A percentile compares a stretch with the other conserved stretches of the same genome.
Conservation (phyloP, 2,329 filamentous ascomycete species). For the Aspergillus pseudoviridinutans region DNA sequence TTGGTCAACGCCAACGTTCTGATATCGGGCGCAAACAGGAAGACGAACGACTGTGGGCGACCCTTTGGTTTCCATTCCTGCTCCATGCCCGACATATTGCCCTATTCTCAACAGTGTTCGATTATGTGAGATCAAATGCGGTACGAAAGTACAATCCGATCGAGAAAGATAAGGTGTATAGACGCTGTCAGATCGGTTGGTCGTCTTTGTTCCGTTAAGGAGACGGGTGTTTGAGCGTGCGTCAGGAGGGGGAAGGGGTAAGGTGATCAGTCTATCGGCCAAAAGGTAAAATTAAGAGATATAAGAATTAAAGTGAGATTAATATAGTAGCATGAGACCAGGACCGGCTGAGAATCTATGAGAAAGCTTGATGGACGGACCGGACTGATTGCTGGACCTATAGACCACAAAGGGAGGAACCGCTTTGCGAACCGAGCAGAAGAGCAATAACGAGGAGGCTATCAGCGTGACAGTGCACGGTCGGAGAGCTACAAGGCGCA, state of each 20-base stretch:
- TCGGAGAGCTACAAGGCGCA: background rate
- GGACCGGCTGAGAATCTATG: conserved; percentile 27
- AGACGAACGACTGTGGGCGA: conserved; percentile 77
- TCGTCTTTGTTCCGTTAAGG: background rate
- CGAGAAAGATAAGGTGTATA: conserved; percentile 1
- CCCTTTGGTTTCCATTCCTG: conserved; percentile 76
- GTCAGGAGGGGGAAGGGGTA: conserved; percentile 2
- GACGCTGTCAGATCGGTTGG: conserved; percentile 1
- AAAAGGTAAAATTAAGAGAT: conserved; percentile 10
- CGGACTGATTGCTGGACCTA: background rate
- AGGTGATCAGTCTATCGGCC: conserved; percentile 8
- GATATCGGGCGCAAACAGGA: conserved; percentile 10
- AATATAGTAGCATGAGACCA: conserved; percentile 17
- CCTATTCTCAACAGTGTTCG: background rate
- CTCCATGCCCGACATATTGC: conserved; percentile 59
- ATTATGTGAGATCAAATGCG: background rate
- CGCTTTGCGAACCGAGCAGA: background rate
- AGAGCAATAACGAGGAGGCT: background rate
- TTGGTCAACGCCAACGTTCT: conserved; percentile 20
- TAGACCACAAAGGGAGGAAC: background rate
- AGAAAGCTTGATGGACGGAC: conserved; percentile 1
- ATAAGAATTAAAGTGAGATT: conserved; percentile 1
- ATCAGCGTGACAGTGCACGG: background rate
- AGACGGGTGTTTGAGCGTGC: conserved; percentile 2
- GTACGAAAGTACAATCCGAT: background rate